Evolutionary conservation across 208 protist genomes (phyloP), one percentile per base, ranked within the genome.

Genomic region (Trypanosoma lewisi): DNA sequence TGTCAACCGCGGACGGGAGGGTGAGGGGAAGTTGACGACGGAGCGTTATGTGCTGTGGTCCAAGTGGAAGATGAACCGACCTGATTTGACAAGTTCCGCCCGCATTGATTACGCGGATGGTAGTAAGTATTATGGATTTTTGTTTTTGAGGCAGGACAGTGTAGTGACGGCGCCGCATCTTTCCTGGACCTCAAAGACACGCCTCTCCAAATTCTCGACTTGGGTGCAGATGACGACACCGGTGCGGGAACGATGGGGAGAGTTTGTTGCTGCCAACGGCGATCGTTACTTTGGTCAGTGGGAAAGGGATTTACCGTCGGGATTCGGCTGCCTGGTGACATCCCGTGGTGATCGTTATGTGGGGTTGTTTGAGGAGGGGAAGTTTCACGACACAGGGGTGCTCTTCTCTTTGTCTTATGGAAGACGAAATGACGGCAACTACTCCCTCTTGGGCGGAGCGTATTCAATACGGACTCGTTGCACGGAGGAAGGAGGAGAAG

Each of bases 271-370:
- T 21, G 37, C 52, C n/a, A 57, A 69, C 33, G 84, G 87, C 14
- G 85, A 82, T 34, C 69, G 80, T 19, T 94, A 92, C 73, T 83
- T 89, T 62, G 89, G 89, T 7, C 82, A 94, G 67, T 96, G 89
- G 89, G 63, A 60, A 27, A 61, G 82, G 28, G 67, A 91, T 63
- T 47, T 77, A 44, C 77, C 77, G 34, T 70, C 78, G 23, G 89
- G 89, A 23, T 90, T 93, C 48, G 89, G 89, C 19, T 93, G 85
- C 68, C 74, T 85, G 50, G 34, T 88, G 50, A 85, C 78, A 31
- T 19, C 66, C 11, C 53, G 27, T 19, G 82, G 84, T 23, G 83
- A 86, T 45, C 79, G 85, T 39, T 96, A 94, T 72, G 65, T 85
- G 27, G 89, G 89, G 5, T 59, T 72, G 17, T 89, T 91, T 51